Conservation (phyloP, 345 rosid species). For the Arabidopsis thaliana region TAIR10.1 NC_003074.8:22802501-22803000, state of each 20-base stretch:
- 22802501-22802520: neutral
- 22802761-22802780: conserved; percentile 70
- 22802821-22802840: neutral
- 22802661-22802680: neutral
- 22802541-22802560: neutral
- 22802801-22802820: conserved; percentile 2
- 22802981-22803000: neutral
- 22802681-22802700: neutral
- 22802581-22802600: conserved; percentile 96
- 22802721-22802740: conserved; percentile 81
- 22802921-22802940: neutral
- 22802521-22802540: conserved; percentile 17
- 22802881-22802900: conserved; percentile 89
- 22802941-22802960: conserved; percentile 1
- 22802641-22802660: neutral
- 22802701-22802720: conserved; percentile 41
- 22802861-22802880: conserved; percentile 85
- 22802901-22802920: conserved; percentile 63
- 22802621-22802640: conserved; percentile 65
- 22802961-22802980: conserved; percentile 2
- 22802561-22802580: conserved; percentile 90
- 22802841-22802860: conserved; percentile 53
- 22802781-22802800: neutral
- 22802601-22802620: conserved; percentile 95
- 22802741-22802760: conserved; percentile 85